A percentile compares a stretch with the other conserved stretches of the same genome.
These are phyloP conservation scores for Aspergillus ruber DNA, from an alignment of 2,329 filamentous ascomycete species.

Conservation along the genomic window DNA sequence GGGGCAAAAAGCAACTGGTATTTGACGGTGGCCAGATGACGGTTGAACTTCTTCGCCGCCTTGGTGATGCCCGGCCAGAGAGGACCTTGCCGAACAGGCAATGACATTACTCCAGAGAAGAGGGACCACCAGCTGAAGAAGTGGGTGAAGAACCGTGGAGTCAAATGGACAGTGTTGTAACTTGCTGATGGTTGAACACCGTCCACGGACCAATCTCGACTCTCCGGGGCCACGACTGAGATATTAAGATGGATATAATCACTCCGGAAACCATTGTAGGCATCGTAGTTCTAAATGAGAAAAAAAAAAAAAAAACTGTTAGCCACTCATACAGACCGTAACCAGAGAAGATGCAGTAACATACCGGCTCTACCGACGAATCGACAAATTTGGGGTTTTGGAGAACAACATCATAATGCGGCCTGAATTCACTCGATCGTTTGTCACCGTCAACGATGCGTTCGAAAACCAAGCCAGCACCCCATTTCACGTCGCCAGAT, in stretches of 20 bases:
- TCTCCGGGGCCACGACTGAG: slow-evolving; percentile 77
- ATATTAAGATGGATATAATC: slow-evolving; percentile 95
- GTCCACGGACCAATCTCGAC: slow-evolving; percentile 76
- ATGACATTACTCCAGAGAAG: slow-evolving; percentile 88
- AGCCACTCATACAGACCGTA: slow-evolving; percentile 8
- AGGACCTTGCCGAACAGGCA: slow-evolving; percentile 85
- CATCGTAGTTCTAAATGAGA: slow-evolving; percentile 65
- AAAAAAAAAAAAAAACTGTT: slow-evolving; percentile 15
- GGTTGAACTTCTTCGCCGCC: slow-evolving; percentile 96
- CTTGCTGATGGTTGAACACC: slow-evolving; percentile 72
- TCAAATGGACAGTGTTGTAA: slow-evolving; percentile 94
- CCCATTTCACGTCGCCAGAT: slow-evolving; percentile 90
- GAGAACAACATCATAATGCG: slow-evolving; percentile 85
- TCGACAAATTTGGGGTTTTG: slow-evolving; percentile 72
- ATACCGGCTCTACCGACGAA: slow-evolving; percentile 44
- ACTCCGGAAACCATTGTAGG: slow-evolving; percentile 93
- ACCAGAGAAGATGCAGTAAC: slow-evolving; percentile 6
- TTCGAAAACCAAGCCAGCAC: slow-evolving; percentile 87
- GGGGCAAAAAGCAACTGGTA: slow-evolving; percentile 91
- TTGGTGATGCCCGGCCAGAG: slow-evolving; percentile 91
- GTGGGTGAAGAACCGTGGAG: slow-evolving; percentile 93
- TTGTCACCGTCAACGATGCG: slow-evolving; percentile 65
- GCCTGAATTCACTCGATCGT: slow-evolving; percentile 80
- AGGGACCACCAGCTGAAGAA: slow-evolving; percentile 98
- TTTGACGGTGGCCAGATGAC: slow-evolving; percentile 97